phyloP scores from a whole-genome alignment of 1,284 basidiomycete genomes.

The Schizophyllum amplum region DNA sequence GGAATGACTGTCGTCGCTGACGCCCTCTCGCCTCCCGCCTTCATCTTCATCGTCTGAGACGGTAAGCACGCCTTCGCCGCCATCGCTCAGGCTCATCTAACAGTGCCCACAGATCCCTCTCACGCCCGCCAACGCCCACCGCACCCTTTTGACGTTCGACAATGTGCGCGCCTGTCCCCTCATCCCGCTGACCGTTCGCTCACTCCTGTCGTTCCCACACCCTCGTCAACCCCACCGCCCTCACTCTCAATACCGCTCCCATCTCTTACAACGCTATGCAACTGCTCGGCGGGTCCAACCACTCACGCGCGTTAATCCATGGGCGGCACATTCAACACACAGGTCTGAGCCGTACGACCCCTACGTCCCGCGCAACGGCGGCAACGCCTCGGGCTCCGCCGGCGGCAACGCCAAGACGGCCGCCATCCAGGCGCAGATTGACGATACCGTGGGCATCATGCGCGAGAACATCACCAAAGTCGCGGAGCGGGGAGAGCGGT shows the following conservation, averaged over 20 bases:
- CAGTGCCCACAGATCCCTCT: background rate
- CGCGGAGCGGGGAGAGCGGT: slow-evolving; percentile 88
- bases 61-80: background rate
- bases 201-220: background rate
- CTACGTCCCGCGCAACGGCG: slow-evolving; percentile 81
- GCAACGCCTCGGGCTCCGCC: slow-evolving; percentile 45
- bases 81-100: background rate
- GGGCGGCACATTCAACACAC: background rate
- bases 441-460: slow-evolving; percentile 95
- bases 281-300: too few relatives aligned
- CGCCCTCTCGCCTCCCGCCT: background rate
- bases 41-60: background rate
- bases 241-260: background rate
- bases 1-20: background rate
- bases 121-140: too few relatives aligned
- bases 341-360: slow-evolving; percentile 96
- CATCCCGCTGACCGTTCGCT: background rate
- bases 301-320: too few relatives aligned
- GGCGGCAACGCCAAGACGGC: slow-evolving; percentile 77
- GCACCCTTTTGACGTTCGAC: background rate
- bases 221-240: background rate
- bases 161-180: background rate
- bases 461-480: slow-evolving; percentile 96
- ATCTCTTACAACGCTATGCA: too few relatives aligned
- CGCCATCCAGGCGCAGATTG: slow-evolving; percentile 90